Conservation (phyloP, 2,329 filamentous ascomycete species). For the Monilinia fructicola region DNA sequence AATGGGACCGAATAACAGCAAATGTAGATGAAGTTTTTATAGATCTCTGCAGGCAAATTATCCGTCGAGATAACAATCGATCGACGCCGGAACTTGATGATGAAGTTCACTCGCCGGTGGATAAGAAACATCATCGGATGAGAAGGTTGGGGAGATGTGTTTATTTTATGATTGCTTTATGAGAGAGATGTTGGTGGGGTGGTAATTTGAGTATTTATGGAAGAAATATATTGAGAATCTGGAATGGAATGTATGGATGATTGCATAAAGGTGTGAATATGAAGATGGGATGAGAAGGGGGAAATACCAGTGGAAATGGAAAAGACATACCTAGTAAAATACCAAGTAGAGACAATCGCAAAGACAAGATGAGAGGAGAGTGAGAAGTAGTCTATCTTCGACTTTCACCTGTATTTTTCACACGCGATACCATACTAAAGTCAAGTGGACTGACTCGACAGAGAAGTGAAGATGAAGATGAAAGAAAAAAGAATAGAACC, state of each 20-base stretch:
- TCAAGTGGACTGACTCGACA: too few species aligned
- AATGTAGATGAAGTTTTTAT: constrained; percentile 74
- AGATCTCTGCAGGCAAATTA: constrained; percentile 66
- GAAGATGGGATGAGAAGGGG: background rate
- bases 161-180: constrained; percentile 20
- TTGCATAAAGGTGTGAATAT: background rate
- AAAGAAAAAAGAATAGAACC: too few species aligned
- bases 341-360: background rate
- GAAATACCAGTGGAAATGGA: background rate
- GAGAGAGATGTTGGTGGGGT: background rate
- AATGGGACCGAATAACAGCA: constrained; percentile 36
- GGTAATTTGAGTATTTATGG: constrained; percentile 13
- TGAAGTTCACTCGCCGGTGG: constrained; percentile 17
- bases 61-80: constrained; percentile 52
- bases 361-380: background rate
- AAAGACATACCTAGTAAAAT: background rate
- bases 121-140: constrained; percentile 20
- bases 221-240: background rate
- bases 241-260: background rate
- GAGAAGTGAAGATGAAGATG: too few species aligned
- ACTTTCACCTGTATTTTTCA: background rate
- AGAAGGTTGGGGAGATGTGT: constrained; percentile 21
- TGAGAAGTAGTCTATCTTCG: background rate
- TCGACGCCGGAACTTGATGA: constrained; percentile 22
- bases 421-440: too few species aligned